Base-by-base conservation (phyloP, 2,329 filamentous ascomycete species). In the Lachnellula occidentalis region DNA sequence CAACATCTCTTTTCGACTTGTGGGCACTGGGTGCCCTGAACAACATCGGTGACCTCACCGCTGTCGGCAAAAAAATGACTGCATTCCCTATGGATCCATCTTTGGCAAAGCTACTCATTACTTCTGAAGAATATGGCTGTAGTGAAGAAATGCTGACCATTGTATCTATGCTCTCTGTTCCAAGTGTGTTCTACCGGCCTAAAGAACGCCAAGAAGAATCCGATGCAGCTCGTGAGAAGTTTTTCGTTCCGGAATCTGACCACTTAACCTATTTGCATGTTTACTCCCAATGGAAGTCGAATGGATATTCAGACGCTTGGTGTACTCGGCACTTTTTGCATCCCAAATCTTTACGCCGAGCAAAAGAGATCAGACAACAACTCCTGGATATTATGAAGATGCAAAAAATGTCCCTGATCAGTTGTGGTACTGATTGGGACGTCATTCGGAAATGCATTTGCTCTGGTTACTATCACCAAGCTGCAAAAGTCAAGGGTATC, bases 61-160 rank as follows among this genome's bases (percentile, higher is more conserved):
- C 83, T 0, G 81, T 99, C 1, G 94, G 94, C 31, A 83, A 82
- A 45, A 92, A 88, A 63, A 99, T 99, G 94, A 96, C 94, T 24
- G 88, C 90, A 1, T 99, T 97, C 66, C 94, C 94, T 0, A 99
- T 99, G 92, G 94, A 99, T 61, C 94, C 94, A 0, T 92, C 92
- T 0, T 78, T 99, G 9, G 91, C 92, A 7, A 99, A 99, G 72
- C 83, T 99, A 12, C 81, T 99, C 53, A 96, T 99, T 68, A 96
- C 88, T 45, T 87, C 91, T 0, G 87, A 88, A 51, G 86, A 92
- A 59, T 96, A 96, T 69, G 87, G 83, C 45, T 99, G 94, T 73
- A 94, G 87, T 70, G 92, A 97, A 73, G 94, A 99, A 72, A 96
- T 99, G 88, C 82, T 96, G 21, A 97, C 92, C 0, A 97, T 99